Evolutionary conservation across 139 green algal species (phyloP), one percentile per base, ranked within the genome.

Genomic region (Eudorina sp.): DNA sequence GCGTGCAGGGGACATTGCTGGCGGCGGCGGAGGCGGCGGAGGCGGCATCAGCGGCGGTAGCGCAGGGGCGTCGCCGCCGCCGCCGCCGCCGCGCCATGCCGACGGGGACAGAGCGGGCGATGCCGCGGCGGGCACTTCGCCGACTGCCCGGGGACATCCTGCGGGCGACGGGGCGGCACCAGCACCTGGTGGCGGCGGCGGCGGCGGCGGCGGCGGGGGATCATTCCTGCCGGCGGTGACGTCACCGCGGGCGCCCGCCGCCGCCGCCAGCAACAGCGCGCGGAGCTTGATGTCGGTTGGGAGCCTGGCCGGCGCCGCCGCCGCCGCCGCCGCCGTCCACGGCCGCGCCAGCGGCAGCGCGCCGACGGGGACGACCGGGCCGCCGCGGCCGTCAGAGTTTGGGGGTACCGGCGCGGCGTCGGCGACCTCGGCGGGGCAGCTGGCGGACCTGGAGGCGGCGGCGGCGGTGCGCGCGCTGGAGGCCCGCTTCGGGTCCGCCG

Each of bases 401-500:
- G 55, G 25, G 78, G 34, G 14, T 4, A 45, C 0, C 8, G 46
- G 29, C 16, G 23, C 4, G 72, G 41, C 43, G 72, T 25, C 72
- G 76, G 76, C 51, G 23, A 16, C 27, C 27, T 36, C 23, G 25
- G 31, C 76, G 16, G 13, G 40, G n/a, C 76, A 25, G 23, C 14
- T 38, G 73, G 11, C 27, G 27, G 40, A 55, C n/a, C n/a, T n/a
- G 40, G 27, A 21, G 9, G 40, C 60, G 29, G 29, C 27, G 41
- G 60, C 60, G 40, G 60, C 60, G 27, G 43, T 86, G 27, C 80
- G 80, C 9, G 80, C 80, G 60, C 60, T 86, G 40, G 41, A 4
- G 16, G 80, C 16, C 4, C 60, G 80, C 25, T 86, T 64, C 29
- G 80, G 80, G 18, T 60, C 19, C 5, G 31, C 48, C 43, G 36